Percentiles rank a stretch among this genome's conserved stretches.
Evolutionary conservation across 108 stramenopile genomes (phyloP).

Genomic region (Fragilariopsis cylindrus): DNA sequence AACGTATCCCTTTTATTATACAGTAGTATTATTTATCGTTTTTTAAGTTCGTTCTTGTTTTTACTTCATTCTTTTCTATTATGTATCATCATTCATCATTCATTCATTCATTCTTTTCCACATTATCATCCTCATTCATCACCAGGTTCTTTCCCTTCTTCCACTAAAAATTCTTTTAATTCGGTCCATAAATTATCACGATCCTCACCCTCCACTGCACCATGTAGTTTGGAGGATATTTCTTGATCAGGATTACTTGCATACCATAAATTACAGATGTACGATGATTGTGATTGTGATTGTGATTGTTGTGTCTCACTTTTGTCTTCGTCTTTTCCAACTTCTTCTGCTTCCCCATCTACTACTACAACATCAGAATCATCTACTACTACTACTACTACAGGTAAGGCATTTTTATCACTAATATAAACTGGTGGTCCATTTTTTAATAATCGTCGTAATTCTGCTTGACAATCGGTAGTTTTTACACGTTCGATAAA

Average conservation of each 20-base stretch:
- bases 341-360: too few species aligned
- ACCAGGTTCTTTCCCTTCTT: conserved; percentile 74
- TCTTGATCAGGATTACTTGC: conserved; percentile 49
- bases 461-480: conserved; percentile 82
- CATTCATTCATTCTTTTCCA: background rate
- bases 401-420: conserved; percentile 70
- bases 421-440: conserved; percentile 80
- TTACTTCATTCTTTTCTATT: background rate
- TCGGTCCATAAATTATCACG: conserved; percentile 66
- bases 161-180: conserved; percentile 74
- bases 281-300: conserved; percentile 33
- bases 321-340: conserved; percentile 24
- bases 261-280: conserved; percentile 73
- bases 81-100: background rate
- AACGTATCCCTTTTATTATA: too few species aligned
- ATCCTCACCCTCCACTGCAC: conserved; percentile 73
- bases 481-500: conserved; percentile 59
- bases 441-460: conserved; percentile 58
- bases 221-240: conserved; percentile 58
- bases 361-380: too few species aligned
- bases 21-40: too few species aligned
- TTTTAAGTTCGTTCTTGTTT: too few species aligned
- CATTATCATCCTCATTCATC: conserved; percentile 61
- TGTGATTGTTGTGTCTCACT: conserved; percentile 19
- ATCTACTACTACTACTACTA: conserved; percentile 41